A percentile compares a stretch with the other conserved stretches of the same genome.
Conservation (phyloP, 2,329 filamentous ascomycete genomes). For the Zelopaecilomyces penicillatus region DNA sequence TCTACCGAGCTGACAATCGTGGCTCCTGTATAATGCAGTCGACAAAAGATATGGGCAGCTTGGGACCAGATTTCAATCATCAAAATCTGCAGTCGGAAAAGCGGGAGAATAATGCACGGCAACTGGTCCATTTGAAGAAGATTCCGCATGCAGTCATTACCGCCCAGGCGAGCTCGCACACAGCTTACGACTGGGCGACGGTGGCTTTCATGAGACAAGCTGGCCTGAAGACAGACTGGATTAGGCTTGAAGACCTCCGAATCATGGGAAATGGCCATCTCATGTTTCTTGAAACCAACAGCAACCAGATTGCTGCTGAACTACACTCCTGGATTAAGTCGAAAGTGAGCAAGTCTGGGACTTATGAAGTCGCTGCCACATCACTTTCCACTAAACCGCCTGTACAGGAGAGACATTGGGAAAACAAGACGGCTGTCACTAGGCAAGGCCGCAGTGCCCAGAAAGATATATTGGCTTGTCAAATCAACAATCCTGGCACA, state of each 20-base stretch:
- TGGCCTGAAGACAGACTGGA: slow-evolving; percentile 35
- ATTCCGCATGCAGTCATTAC: slow-evolving; percentile 44
- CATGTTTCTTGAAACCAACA: slow-evolving; percentile 46
- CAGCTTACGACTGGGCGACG: slow-evolving; percentile 46
- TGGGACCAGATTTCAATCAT: not conserved
- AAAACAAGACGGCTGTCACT: too few species aligned
- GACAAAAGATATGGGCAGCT: not conserved
- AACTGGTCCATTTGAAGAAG: slow-evolving; percentile 38
- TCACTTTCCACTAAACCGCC: too few species aligned
- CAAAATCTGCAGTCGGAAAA: not conserved
- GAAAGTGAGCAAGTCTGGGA: too few species aligned
- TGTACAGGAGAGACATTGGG: too few species aligned
- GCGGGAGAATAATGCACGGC: slow-evolving; percentile 14
- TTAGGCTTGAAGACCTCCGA: slow-evolving; percentile 33
- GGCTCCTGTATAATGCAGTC: slow-evolving; percentile 13
- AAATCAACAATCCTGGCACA: too few species aligned
- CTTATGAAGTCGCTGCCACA: too few species aligned
- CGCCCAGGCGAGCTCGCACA: slow-evolving; percentile 44
- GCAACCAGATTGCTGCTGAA: slow-evolving; percentile 30
- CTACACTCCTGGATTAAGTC: slow-evolving; percentile 29
- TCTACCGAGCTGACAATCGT: slow-evolving; percentile 4
- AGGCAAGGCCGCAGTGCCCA: too few species aligned
- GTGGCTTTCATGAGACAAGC: slow-evolving; percentile 44
- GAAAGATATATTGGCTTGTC: too few species aligned
- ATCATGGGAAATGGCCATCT: slow-evolving; percentile 49